Conservation (phyloP, 495 filamentous ascomycete species). For the Xylaria grammica region DNA sequence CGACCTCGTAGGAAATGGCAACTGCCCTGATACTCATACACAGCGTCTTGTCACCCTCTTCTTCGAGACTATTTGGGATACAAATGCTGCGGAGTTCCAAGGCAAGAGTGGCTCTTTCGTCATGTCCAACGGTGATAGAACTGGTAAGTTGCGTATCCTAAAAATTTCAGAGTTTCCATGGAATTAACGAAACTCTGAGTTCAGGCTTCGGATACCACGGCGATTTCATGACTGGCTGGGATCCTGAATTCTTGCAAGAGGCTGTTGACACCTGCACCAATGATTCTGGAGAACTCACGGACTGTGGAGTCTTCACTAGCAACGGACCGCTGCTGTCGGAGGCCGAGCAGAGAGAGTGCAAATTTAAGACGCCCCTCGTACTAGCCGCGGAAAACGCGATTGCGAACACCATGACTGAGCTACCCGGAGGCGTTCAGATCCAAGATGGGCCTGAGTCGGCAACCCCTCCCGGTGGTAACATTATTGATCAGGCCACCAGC, state of each 20-base stretch:
- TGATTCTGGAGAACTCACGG: constrained; percentile 51
- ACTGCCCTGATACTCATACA: constrained; percentile 76
- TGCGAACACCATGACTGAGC: constrained; percentile 35
- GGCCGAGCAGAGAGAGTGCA: constrained; percentile 41
- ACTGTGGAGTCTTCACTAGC: constrained; percentile 60
- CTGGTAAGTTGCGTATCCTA: constrained; percentile 50
- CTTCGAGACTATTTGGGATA: constrained; percentile 88
- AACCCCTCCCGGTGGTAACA: constrained; percentile 23
- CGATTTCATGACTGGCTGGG: constrained; percentile 87
- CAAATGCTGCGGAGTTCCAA: constrained; percentile 61
- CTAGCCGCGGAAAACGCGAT: constrained; percentile 42
- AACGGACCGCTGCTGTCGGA: constrained; percentile 44
- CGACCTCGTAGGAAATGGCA: constrained; percentile 71
- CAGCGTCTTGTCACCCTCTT: constrained; percentile 75
- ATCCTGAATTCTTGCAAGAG: constrained; percentile 61
- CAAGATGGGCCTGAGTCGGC: constrained; percentile 45
- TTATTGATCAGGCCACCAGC: constrained; percentile 28
- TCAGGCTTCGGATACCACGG: constrained; percentile 80
- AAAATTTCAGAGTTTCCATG: not conserved
- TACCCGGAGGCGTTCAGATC: constrained; percentile 48
- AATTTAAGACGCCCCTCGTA: constrained; percentile 37
- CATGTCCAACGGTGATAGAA: constrained; percentile 82
- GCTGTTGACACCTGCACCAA: constrained; percentile 65
- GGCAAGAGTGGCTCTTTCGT: constrained; percentile 74
- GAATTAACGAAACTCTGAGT: constrained; percentile 29